Percentiles rank a stretch among this genome's conserved stretches.
These are phyloP conservation scores for Xylaria sp. DNA, from an alignment of 2,329 filamentous ascomycete genomes.

Conservation along the genomic window DNA sequence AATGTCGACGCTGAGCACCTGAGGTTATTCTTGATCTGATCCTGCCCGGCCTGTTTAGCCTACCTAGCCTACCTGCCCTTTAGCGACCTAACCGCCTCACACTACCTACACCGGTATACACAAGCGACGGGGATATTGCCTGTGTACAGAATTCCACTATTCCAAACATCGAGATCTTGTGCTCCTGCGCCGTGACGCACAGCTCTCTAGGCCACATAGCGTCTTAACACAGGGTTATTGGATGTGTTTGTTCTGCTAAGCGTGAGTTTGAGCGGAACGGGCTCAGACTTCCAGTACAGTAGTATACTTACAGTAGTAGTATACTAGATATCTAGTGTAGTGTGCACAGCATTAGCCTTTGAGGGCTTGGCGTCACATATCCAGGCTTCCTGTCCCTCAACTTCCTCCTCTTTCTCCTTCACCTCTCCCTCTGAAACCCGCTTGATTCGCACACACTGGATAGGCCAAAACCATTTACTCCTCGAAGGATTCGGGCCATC, in stretches of 20 bases:
- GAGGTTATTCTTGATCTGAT: conserved; percentile 2
- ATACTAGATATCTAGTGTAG: background rate
- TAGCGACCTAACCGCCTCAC: conserved; percentile 7
- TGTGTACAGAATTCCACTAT: conserved; percentile 18
- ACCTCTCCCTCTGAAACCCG: conserved; percentile 21
- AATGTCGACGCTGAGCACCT: background rate
- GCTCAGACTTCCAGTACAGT: background rate
- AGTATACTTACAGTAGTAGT: too few species aligned
- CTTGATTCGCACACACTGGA: conserved; percentile 6
- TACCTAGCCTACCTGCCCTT: background rate
- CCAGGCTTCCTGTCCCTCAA: conserved; percentile 41
- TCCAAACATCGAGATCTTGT: conserved; percentile 27
- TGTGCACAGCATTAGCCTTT: conserved; percentile 29
- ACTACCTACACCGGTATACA: background rate
- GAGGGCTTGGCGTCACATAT: conserved; percentile 46
- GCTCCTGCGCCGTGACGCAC: conserved; percentile 17
- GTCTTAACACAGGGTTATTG: background rate
- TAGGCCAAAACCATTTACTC: background rate
- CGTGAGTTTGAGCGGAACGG: conserved; percentile 10
- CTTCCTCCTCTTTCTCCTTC: conserved; percentile 27
- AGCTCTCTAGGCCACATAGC: background rate
- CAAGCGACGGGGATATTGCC: conserved; percentile 22
- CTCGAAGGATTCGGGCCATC: conserved; percentile 20
- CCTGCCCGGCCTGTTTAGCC: background rate
- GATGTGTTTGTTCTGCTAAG: conserved; percentile 9